Evolutionary conservation across 1,284 basidiomycete genomes (phyloP).

Genomic region (Pholiota adiposa): DNA sequence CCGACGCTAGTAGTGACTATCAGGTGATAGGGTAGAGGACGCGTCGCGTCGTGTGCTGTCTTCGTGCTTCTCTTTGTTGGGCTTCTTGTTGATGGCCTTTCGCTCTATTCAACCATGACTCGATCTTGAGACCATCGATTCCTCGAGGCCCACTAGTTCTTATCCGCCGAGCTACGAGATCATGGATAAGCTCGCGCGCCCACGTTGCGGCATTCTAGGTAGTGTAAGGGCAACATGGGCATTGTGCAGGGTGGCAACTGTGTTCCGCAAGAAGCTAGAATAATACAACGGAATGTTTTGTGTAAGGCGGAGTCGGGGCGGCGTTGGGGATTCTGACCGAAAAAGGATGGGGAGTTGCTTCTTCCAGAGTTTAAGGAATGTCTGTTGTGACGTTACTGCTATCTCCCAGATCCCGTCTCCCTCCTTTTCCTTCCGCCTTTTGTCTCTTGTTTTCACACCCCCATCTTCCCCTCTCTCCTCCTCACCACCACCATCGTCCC

Average conservation of each 20-base stretch:
- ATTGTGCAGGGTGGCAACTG: constrained; percentile 15
- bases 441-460: constrained; percentile 42
- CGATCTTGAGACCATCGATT: neutral
- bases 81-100: constrained; percentile 12
- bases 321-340: constrained; percentile 29
- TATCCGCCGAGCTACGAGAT: constrained; percentile 19
- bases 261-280: constrained; percentile 20
- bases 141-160: constrained; percentile 17
- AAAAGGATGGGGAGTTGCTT: constrained; percentile 37
- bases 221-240: neutral
- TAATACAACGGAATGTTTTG: constrained; percentile 14
- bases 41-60: constrained; percentile 1
- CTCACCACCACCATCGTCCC: constrained; percentile 18
- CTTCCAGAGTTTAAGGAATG: constrained; percentile 45
- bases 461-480: constrained; percentile 34
- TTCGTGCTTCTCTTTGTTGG: neutral
- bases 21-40: neutral
- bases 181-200: constrained; percentile 17
- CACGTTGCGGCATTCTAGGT: constrained; percentile 6
- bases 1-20: too few species aligned
- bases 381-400: constrained; percentile 40
- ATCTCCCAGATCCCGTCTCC: constrained; percentile 27
- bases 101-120: constrained; percentile 5
- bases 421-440: constrained; percentile 27
- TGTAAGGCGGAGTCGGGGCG: constrained; percentile 22